A percentile compares a stretch with the other conserved stretches of the same genome.
phyloP scores from a whole-genome alignment of 805 yeast genomes.

The Jamesozyma piceae region DNA sequence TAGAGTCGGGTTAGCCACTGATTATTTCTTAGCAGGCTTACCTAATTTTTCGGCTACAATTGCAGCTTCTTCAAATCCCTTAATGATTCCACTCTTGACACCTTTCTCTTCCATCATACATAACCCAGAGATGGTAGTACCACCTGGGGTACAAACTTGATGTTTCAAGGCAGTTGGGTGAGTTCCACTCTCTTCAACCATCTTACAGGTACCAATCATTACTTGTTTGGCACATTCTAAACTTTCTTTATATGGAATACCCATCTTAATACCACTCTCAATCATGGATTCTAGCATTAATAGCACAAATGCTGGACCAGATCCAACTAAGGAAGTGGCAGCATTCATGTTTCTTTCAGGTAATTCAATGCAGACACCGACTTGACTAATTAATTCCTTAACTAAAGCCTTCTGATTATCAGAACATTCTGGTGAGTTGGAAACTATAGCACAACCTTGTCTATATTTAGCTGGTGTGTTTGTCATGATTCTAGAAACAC shows the following conservation, averaged over 20 bases:
- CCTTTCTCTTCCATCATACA: constrained; percentile 87
- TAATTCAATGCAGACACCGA: constrained; percentile 52
- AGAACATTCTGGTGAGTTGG: constrained; percentile 50
- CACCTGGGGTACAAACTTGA: constrained; percentile 94
- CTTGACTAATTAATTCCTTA: constrained; percentile 43
- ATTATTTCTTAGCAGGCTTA: constrained; percentile 31
- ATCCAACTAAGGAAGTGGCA: constrained; percentile 89
- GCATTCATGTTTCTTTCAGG: constrained; percentile 95
- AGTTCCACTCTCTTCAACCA: constrained; percentile 71
- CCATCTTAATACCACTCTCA: constrained; percentile 93
- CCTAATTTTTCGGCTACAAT: constrained; percentile 56
- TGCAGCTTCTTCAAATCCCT: constrained; percentile 91
- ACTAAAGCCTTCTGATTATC: constrained; percentile 32
- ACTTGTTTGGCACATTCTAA: constrained; percentile 86
- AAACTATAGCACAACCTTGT: constrained; percentile 87
- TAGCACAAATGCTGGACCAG: constrained; percentile 92
- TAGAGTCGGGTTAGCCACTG: no score
- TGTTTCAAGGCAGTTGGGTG: constrained; percentile 86
- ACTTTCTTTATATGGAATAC: constrained; percentile 78
- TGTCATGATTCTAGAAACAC: constrained; percentile 90
- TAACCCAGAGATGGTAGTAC: constrained; percentile 93
- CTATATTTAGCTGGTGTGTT: constrained; percentile 94
- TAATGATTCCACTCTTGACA: constrained; percentile 75
- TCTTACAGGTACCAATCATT: constrained; percentile 84
- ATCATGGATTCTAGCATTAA: constrained; percentile 83